These are phyloP conservation scores for Cardamine resedifolia DNA, from an alignment of 345 rosid genomes.

Conservation along the genomic window DNA sequence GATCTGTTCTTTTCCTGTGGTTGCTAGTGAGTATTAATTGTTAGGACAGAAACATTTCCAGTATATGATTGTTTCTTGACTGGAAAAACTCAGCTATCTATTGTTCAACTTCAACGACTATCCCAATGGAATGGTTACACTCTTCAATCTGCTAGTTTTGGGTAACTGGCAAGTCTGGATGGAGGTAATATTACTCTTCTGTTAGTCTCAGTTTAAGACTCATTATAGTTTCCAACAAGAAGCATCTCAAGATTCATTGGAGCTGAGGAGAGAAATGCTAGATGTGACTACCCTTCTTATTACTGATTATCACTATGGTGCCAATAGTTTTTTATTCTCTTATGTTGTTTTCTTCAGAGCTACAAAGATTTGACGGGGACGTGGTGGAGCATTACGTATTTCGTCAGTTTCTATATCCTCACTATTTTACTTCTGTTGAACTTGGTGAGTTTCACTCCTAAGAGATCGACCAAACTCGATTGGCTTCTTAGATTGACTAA, in stretches of 20 bases:
- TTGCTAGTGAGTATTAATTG: not conserved
- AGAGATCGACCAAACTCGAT: not conserved
- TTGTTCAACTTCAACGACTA: constrained; percentile 94
- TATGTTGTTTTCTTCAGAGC: constrained; percentile 54
- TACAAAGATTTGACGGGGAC: constrained; percentile 81
- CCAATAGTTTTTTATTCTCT: constrained; percentile 15
- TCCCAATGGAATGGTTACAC: constrained; percentile 98
- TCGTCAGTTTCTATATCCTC: constrained; percentile 88
- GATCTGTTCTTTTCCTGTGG: constrained; percentile 1
- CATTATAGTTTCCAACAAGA: constrained; percentile 15
- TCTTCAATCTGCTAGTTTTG: constrained; percentile 89
- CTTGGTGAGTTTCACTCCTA: constrained; percentile 59
- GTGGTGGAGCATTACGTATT: constrained; percentile 72
- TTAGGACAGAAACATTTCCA: not conserved
- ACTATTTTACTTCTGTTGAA: constrained; percentile 80
- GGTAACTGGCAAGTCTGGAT: constrained; percentile 94
- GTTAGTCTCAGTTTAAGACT: not conserved
- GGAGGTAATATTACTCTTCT: constrained; percentile 55
- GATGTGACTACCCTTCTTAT: constrained; percentile 15
- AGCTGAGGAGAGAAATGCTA: not conserved
- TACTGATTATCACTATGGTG: not conserved
- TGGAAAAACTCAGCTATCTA: constrained; percentile 53
- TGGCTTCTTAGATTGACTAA: not conserved
- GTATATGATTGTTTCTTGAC: constrained; percentile 45
- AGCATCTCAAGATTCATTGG: not conserved